These are phyloP conservation scores for Globisporangium viniferum DNA, from an alignment of 352 stramenopile genomes.

Conservation along the genomic window DNA sequence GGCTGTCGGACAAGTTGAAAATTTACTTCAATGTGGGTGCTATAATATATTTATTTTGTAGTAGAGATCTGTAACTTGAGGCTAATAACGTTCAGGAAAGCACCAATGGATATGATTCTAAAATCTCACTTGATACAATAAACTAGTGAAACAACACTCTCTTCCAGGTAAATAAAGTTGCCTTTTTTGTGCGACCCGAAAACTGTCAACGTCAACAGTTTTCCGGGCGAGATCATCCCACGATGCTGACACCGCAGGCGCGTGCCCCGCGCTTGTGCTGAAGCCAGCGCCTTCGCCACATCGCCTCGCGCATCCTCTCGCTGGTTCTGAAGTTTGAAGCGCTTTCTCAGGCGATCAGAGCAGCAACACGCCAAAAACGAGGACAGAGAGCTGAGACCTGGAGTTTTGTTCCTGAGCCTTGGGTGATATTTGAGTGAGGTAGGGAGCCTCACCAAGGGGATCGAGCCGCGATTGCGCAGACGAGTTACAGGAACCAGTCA, in stretches of 20 bases:
- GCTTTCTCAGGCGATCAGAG: neutral
- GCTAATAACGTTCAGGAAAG: too few species aligned
- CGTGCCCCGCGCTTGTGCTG: neutral
- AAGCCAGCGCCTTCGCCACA: neutral
- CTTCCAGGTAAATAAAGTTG: neutral
- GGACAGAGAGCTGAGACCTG: neutral
- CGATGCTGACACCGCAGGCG: constrained; percentile 17
- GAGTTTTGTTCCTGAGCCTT: neutral
- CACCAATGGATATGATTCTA: too few species aligned
- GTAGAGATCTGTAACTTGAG: neutral
- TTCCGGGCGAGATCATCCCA: constrained; percentile 1
- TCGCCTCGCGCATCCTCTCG: neutral
- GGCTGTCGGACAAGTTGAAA: neutral
- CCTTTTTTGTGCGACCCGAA: neutral
- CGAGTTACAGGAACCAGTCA: neutral
- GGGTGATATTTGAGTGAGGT: neutral
- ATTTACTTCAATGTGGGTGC: neutral
- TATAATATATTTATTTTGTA: neutral
- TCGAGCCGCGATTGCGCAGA: neutral
- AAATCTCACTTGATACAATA: too few species aligned
- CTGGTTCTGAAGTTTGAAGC: constrained; percentile 7
- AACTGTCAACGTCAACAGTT: neutral
- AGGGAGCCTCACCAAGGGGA: too few species aligned
- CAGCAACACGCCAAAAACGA: neutral
- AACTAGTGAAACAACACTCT: neutral